phyloP scores from a whole-genome alignment of 306 rosid genomes.

The Castanea sativa region DNA sequence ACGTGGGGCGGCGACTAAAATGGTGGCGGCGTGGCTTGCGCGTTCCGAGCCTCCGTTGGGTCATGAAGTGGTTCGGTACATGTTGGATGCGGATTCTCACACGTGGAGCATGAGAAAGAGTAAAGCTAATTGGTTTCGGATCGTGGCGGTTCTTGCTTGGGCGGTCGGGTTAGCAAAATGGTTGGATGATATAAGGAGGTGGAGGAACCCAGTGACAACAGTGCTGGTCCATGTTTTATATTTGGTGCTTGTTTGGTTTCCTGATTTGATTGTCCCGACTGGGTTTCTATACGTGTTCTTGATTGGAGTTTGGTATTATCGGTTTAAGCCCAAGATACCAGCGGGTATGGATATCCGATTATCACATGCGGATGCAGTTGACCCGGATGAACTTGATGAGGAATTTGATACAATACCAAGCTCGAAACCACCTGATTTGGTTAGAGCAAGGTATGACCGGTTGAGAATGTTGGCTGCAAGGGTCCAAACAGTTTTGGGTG shows the following conservation, averaged over 20 bases:
- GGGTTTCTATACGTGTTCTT: constrained; percentile 80
- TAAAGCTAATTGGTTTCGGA: constrained; percentile 90
- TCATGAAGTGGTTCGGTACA: constrained; percentile 79
- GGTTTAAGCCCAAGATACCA: constrained; percentile 79
- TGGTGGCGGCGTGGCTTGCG: constrained; percentile 80
- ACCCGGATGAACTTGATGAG: constrained; percentile 83
- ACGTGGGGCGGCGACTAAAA: constrained; percentile 72
- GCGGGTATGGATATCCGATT: constrained; percentile 87
- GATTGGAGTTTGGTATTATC: constrained; percentile 88
- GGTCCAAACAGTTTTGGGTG: constrained; percentile 90
- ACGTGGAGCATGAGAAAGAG: constrained; percentile 94
- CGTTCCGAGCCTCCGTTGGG: constrained; percentile 86
- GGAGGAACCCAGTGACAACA: constrained; percentile 80
- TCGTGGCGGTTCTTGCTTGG: constrained; percentile 89
- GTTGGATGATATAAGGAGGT: constrained; percentile 74
- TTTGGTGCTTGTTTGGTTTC: constrained; percentile 95
- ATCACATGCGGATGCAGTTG: constrained; percentile 74
- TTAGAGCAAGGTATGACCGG: constrained; percentile 74
- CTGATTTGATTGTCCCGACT: constrained; percentile 84
- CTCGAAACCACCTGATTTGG: constrained; percentile 62
- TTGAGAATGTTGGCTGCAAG: constrained; percentile 79
- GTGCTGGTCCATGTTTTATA: constrained; percentile 73
- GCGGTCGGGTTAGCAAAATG: constrained; percentile 81
- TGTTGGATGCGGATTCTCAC: constrained; percentile 94
- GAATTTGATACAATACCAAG: constrained; percentile 92